A percentile compares a stretch with the other conserved stretches of the same genome.
These are phyloP conservation scores for Eutypa lata DNA, from an alignment of 2,329 filamentous ascomycete genomes.

Conservation along the genomic window DNA sequence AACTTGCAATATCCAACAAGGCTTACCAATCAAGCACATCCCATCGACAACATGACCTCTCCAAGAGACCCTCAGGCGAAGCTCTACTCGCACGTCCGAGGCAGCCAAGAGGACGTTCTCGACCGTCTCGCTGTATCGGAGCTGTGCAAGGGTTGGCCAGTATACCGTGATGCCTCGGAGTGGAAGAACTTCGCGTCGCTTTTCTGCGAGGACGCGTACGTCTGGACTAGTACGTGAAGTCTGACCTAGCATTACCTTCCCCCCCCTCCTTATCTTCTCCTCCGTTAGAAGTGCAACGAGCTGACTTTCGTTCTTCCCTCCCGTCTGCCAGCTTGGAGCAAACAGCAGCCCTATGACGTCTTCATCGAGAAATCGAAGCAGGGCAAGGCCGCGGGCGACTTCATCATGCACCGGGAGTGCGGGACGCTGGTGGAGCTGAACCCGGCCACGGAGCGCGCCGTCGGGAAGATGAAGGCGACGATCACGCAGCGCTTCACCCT, in stretches of 20 bases:
- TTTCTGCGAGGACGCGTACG: conserved; percentile 43
- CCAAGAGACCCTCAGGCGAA: conserved; percentile 23
- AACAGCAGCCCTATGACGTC: conserved; percentile 37
- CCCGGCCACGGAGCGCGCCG: conserved; percentile 34
- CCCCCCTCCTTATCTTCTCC: not conserved
- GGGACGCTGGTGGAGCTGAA: conserved; percentile 45
- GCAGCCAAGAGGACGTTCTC: conserved; percentile 36
- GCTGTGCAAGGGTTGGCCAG: conserved; percentile 52
- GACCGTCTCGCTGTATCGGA: conserved; percentile 45
- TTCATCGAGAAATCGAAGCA: conserved; percentile 49
- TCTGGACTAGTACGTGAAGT: conserved; percentile 45
- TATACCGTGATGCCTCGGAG: conserved; percentile 51
- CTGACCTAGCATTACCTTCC: not conserved
- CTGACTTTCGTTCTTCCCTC: not conserved
- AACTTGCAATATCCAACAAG: too few species aligned
- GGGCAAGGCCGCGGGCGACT: conserved; percentile 48
- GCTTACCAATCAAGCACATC: too few species aligned
- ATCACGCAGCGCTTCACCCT: conserved; percentile 48
- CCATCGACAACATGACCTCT: conserved; percentile 28
- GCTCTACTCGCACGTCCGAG: conserved; percentile 45
- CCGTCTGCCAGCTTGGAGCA: conserved; percentile 41
- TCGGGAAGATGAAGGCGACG: conserved; percentile 53
- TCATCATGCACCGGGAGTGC: conserved; percentile 56
- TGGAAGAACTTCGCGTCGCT: conserved; percentile 50
- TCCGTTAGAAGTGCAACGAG: not conserved